These are phyloP conservation scores for Arachis hypogaea DNA, from an alignment of 306 rosid genomes.

Conservation along the genomic window DNA sequence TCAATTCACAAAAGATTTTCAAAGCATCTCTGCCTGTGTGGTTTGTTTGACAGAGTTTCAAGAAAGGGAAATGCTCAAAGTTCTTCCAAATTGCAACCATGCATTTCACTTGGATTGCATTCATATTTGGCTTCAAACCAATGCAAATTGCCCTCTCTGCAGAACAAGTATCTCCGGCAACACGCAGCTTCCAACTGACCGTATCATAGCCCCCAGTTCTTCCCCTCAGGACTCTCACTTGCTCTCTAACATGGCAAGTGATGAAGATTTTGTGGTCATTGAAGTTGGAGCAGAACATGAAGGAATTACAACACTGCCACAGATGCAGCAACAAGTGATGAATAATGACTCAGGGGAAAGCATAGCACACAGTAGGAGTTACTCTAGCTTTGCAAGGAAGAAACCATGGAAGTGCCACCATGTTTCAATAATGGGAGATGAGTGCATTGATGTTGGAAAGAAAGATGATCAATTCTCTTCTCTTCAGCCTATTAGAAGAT, in stretches of 20 bases:
- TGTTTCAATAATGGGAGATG: conserved; percentile 72
- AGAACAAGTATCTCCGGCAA: conserved; percentile 59
- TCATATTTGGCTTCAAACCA: conserved; percentile 67
- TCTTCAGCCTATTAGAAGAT: conserved; percentile 65
- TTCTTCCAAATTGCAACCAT: conserved; percentile 62
- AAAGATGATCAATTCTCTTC: conserved; percentile 59
- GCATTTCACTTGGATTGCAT: conserved; percentile 74
- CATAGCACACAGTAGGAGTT: conserved; percentile 30
- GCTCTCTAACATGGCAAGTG: conserved; percentile 56
- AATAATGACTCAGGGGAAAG: conserved; percentile 38
- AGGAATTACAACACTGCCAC: conserved; percentile 30
- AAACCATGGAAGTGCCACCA: conserved; percentile 55
- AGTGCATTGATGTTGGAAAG: conserved; percentile 63
- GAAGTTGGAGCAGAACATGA: conserved; percentile 57
- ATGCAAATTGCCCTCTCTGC: conserved; percentile 72
- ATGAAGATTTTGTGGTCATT: conserved; percentile 77
- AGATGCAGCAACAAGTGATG: conserved; percentile 43
- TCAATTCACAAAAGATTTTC: conserved; percentile 50
- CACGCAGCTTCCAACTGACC: conserved; percentile 42
- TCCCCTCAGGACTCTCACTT: conserved; percentile 73
- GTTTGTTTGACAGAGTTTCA: conserved; percentile 68
- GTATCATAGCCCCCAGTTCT: conserved; percentile 69
- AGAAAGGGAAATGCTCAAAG: conserved; percentile 52
- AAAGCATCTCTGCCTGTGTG: conserved; percentile 54
- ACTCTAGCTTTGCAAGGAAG: conserved; percentile 41